Percentiles rank a stretch among this genome's conserved stretches.
Conservation (phyloP, 177 flowering plant species). For the Vitis hybrid region DNA sequence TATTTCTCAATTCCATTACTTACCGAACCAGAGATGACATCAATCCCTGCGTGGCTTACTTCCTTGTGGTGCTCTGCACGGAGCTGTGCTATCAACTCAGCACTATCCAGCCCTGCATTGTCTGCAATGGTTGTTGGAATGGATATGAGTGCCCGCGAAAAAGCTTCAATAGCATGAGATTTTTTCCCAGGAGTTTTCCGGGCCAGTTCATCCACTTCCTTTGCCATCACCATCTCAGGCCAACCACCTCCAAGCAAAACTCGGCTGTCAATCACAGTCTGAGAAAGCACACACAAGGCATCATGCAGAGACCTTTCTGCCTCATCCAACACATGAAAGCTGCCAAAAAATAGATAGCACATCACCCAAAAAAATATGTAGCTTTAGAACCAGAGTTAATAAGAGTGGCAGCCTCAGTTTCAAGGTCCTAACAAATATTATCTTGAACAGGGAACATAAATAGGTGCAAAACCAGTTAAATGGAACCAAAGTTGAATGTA, state of each 20-base stretch:
- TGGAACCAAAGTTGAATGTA: no score
- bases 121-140: conserved; percentile 96
- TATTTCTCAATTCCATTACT: conserved; percentile 25
- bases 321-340: conserved; percentile 94
- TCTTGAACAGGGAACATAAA: no score
- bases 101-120: conserved; percentile 98
- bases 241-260: conserved; percentile 97
- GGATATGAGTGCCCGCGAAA: conserved; percentile 80
- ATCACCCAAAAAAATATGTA: no score
- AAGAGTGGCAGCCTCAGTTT: no score
- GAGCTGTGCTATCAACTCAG: conserved; percentile 85
- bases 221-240: conserved; percentile 99
- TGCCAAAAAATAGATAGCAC: conserved; percentile 30
- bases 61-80: conserved; percentile 99
- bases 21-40: conserved; percentile 92
- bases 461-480: no score
- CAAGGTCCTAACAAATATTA: no score
- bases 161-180: conserved; percentile 96
- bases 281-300: conserved; percentile 96
- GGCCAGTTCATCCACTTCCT: conserved; percentile 93
- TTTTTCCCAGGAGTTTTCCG: conserved; percentile 93
- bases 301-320: conserved; percentile 98
- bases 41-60: conserved; percentile 79
- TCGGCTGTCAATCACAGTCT: conserved; percentile 90
- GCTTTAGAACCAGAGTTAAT: no score